Evolutionary conservation across 1,139 yeast species (phyloP), one percentile per base, ranked within the genome.

Genomic region (Groenewaldozyma sp.): DNA sequence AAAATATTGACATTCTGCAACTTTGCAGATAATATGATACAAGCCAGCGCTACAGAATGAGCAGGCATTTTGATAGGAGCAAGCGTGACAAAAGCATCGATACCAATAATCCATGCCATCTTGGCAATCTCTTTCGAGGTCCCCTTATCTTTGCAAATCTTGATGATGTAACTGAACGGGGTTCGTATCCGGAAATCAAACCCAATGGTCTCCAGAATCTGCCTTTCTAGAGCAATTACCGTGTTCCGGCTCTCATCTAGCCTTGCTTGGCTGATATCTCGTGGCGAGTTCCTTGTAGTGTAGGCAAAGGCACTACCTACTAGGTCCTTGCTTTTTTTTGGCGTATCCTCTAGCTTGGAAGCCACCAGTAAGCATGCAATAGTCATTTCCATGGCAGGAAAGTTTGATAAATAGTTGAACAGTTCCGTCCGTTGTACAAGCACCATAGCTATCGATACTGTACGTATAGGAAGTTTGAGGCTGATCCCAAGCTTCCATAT

Each of bases 281-380:
- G 26, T 22, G 26, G 26, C 5, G 33, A 21, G 19, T 29, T 29
- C 20, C 9, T 18, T 19, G 40, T 39, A 16, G 57, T 56, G 11
- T 37, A 39, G n/a, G 45, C 41, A 7, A 43, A 28, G n/a, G 37
- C 35, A n/a, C 41, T 34, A 20, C 57, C 56, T 6, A 61, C 52
- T 35, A 81, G 71, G 39, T 83, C 91, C 44, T 76, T 68, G 14
- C 82, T 62, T 52, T 83, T 82, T 59, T 88, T 88, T 31, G 88
- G 79, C 32, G 94, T 87, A 56, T 88, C 97, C 55, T 86, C 95
- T 50, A 79, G 77, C 58, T 91, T 88, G 34, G 82, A 70, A 2
- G 96, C 84, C 27, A 87, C 70, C 45, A 86, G 74, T n/a, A 91
- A 55, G 44, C 93, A 74, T 4, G 94, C 74, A 3, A 82, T 62